Evolutionary conservation across 208 protist species (phyloP), one percentile per base, ranked within the genome.

Genomic region (Naegleria gruberi): DNA sequence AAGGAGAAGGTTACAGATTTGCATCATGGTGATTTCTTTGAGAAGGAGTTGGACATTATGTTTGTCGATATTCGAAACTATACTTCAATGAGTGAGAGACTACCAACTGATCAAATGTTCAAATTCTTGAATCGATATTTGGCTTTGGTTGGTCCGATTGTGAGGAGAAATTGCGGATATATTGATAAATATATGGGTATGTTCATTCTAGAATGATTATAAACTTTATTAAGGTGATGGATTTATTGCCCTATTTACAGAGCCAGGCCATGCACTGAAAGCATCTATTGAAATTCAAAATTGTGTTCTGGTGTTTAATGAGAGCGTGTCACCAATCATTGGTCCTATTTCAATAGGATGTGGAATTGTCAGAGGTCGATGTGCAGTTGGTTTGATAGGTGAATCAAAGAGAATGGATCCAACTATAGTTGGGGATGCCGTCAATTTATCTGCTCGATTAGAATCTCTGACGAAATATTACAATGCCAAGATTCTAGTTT

Each of bases 181-280:
- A 34, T 94, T 47, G 93, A 94, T 84, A 94, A 94, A 86, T 94
- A 92, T 91, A 94, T 94, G 44, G 93, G n/a, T n/a, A n/a, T n/a
- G n/a, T n/a, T n/a, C n/a, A n/a, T n/a, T n/a, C n/a, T n/a, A n/a
- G n/a, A n/a, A n/a, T n/a, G n/a, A n/a, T n/a, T n/a, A n/a, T n/a
- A n/a, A n/a, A n/a, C n/a, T n/a, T n/a, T n/a, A n/a, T n/a, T n/a
- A n/a, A n/a, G n/a, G 93, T 65, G 65, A 77, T 77, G 65, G 65
- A 2, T 37, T 77, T 37, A n/a, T 77, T 26, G 17, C 30, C 30
- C 34, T 77, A 26, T 77, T 77, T 77, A 37, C 34, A n/a, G 30
- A 30, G n/a, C 65, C 65, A 15, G 65, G 65, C 12, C 17, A 77
- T 37, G 17, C 65, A 15, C 26, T 77, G 6, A 37, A 77, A 12